These are phyloP conservation scores for Hygrophila difformis DNA, from an alignment of 257 asterid genomes.

Conservation along the genomic window DNA sequence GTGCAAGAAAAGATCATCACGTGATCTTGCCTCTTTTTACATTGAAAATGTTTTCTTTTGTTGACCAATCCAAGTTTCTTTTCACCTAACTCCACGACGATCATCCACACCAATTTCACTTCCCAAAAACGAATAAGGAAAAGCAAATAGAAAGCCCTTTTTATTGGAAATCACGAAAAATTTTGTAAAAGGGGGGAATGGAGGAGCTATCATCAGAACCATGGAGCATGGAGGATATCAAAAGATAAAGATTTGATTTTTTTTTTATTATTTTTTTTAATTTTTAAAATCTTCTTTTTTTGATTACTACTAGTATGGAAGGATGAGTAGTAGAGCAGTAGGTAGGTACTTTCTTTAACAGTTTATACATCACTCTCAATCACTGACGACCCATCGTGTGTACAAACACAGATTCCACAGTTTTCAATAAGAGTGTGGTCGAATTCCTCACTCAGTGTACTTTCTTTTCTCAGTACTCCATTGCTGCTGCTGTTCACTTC, in stretches of 20 bases:
- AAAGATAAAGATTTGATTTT: too few species aligned
- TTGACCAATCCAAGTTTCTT: slow-evolving; percentile 35
- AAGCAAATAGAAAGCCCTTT: too few species aligned
- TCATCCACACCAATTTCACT: too few species aligned
- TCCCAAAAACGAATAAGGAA: too few species aligned
- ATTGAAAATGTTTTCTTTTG: slow-evolving; percentile 29
- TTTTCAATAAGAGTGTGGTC: slow-evolving; percentile 32
- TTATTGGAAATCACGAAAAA: too few species aligned
- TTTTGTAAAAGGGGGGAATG: too few species aligned
- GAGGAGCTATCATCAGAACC: too few species aligned
- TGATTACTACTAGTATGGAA: not conserved
- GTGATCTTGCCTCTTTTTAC: slow-evolving; percentile 27
- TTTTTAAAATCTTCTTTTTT: too few species aligned
- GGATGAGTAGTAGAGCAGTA: not conserved
- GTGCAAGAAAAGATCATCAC: slow-evolving; percentile 23
- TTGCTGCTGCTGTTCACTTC: slow-evolving; percentile 32
- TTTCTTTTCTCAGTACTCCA: slow-evolving; percentile 24
- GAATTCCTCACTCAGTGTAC: slow-evolving; percentile 30
- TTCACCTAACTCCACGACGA: too few species aligned
- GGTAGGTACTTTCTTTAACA: slow-evolving; percentile 13
- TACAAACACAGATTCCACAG: slow-evolving; percentile 27
- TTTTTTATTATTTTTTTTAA: too few species aligned
- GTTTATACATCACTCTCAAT: slow-evolving; percentile 43
- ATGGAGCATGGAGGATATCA: too few species aligned
- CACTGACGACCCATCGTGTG: slow-evolving; percentile 42